Base-by-base conservation (phyloP, 2,329 filamentous ascomycete species). In the Cordyceps cateniannulata region DNA sequence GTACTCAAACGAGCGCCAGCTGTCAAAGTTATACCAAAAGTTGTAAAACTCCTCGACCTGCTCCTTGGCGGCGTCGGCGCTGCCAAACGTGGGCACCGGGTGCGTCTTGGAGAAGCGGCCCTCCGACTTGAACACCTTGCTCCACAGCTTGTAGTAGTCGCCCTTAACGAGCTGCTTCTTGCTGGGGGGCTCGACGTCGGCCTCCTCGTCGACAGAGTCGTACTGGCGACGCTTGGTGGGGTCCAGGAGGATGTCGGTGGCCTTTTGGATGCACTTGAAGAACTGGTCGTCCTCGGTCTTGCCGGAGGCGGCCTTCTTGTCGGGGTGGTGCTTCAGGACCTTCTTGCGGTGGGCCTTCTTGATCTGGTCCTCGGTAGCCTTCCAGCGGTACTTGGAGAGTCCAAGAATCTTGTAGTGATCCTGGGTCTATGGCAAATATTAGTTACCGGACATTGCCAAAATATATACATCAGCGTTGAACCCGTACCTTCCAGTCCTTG, bases 181-280 rank as follows among this genome's bases (percentile, higher is more conserved):
- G 73, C 83, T 85, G 0, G 96, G 96, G 50, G 93, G 91, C 70
- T 96, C 90, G 62, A 96, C 88, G 62, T 99, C 90, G 65, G 95
- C 95, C 68, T 85, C 87, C 77, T 97, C 93, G 71, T 99, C 95
- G 63, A 98, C 93, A 2, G 91, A 96, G 77, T 99, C 95, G 78
- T 89, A 99, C 78, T 99, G 95, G 62, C 93, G 88, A 64, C 95
- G 90, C 80, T 91, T 96, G 74, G 87, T 82, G 56, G 95, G 95
- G 79, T 99, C 95, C 60, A 91, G 85, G 20, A 99, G 89, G 57
- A 98, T 84, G 71, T 99, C 95, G 69, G 89, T 93, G 62, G 95
- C 95, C 78, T 97, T 97, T 76, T 99, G 96, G 76, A 99, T 99
- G 78, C 96, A 99, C 85, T 99, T 99, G 89, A 99, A 99, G 83